phyloP scores from a whole-genome alignment of 345 rosid genomes.

The Erucastrum elatum region DNA sequence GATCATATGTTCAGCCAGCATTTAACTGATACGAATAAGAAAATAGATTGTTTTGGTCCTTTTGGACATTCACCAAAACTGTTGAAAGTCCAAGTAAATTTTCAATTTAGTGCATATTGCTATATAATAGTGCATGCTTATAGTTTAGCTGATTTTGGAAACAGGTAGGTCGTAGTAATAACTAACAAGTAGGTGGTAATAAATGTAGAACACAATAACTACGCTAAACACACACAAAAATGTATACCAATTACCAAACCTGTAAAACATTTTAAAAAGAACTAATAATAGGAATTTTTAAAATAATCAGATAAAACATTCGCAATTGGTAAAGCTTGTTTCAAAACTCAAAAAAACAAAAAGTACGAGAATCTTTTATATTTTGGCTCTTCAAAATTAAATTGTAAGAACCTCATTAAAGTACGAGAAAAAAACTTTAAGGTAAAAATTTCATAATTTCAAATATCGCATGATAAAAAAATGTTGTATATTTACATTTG shows the following conservation, averaged over 20 bases:
- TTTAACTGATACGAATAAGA: not conserved
- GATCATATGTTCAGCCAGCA: not conserved
- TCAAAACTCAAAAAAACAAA: not conserved
- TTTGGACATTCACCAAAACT: not conserved
- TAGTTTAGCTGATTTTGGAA: slow-evolving; percentile 6
- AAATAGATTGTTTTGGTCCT: not conserved
- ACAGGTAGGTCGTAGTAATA: slow-evolving; percentile 12
- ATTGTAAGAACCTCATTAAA: too few relatives aligned
- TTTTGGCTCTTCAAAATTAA: too few relatives aligned
- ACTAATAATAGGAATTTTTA: not conserved
- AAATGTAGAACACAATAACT: slow-evolving; percentile 5
- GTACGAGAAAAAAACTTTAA: not conserved
- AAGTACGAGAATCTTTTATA: too few relatives aligned
- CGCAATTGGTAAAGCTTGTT: not conserved
- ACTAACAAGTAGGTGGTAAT: not conserved
- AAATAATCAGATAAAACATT: not conserved
- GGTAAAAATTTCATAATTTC: not conserved
- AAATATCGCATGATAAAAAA: not conserved
- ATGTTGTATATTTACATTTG: not conserved
- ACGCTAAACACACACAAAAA: not conserved
- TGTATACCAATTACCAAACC: not conserved
- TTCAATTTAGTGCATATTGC: not conserved
- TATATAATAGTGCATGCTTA: not conserved
- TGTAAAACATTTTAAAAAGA: not conserved
- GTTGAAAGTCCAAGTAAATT: not conserved